Conservation (phyloP, 371 early-diverging fungal species). For the Mucor velutinosus region DNA sequence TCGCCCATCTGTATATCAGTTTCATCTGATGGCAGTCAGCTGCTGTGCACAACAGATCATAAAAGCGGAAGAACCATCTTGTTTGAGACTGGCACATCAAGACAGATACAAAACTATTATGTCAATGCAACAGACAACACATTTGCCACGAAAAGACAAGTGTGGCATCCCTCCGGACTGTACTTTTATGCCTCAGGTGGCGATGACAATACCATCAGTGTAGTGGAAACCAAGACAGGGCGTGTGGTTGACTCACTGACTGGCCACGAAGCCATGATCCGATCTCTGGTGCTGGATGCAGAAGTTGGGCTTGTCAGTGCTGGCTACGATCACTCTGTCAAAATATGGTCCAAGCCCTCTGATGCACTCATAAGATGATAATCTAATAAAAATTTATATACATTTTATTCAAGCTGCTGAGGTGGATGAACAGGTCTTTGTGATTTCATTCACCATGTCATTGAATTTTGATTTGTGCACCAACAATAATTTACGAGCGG, state of each 20-base stretch:
- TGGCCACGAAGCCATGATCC: slow-evolving; percentile 56
- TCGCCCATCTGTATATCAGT: slow-evolving; percentile 69
- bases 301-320: slow-evolving; percentile 36
- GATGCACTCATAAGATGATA: slow-evolving; percentile 7
- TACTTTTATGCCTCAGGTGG: slow-evolving; percentile 69
- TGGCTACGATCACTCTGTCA: slow-evolving; percentile 42
- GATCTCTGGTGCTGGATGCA: slow-evolving; percentile 37
- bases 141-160: slow-evolving; percentile 61
- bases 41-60: slow-evolving; percentile 75
- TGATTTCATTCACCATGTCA: slow-evolving; percentile 53
- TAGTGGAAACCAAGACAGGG: slow-evolving; percentile 66
- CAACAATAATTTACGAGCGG: slow-evolving; percentile 74
- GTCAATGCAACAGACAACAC: slow-evolving; percentile 59
- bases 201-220: slow-evolving; percentile 63
- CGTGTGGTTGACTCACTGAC: slow-evolving; percentile 45
- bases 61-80: slow-evolving; percentile 71
- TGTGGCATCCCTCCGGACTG: slow-evolving; percentile 66
- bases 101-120: slow-evolving; percentile 68
- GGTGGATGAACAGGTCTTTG: slow-evolving; percentile 40
- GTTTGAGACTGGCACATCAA: slow-evolving; percentile 48
- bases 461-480: slow-evolving; percentile 67
- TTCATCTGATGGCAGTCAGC: slow-evolving; percentile 57
- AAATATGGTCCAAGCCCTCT: slow-evolving; percentile 33
- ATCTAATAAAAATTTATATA: background rate
- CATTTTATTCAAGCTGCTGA: slow-evolving; percentile 14